Evolutionary conservation across 345 rosid genomes (phyloP), one percentile per base, ranked within the genome.

Genomic region (Reutealis trisperma): DNA sequence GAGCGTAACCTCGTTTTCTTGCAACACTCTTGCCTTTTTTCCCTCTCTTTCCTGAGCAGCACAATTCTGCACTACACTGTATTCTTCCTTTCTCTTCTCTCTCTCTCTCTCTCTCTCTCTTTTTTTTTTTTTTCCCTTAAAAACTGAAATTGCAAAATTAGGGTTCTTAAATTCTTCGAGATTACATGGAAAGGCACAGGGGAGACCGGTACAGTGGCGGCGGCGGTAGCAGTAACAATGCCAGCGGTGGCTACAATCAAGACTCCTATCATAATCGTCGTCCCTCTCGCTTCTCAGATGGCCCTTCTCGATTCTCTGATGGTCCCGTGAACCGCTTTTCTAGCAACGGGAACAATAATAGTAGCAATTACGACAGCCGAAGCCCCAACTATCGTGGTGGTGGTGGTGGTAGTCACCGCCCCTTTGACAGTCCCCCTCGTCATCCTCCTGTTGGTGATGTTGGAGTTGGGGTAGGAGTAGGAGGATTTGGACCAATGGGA

Each of bases 101-200:
- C n/a, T n/a, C n/a, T n/a, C n/a, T n/a, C n/a, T n/a, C n/a, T n/a
- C n/a, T n/a, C n/a, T n/a, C n/a, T n/a, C n/a, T n/a, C n/a, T n/a
- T n/a, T n/a, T n/a, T n/a, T n/a, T n/a, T n/a, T n/a, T n/a, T n/a
- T n/a, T n/a, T n/a, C n/a, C n/a, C n/a, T 3, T 42, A 9, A 24
- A 45, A 8, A 32, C 1, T 55, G 4, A 6, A 57, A 55, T 63
- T 32, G 61, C 80, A 85, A 83, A 79, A 24, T 79, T 85, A 75
- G 84, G 79, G 80, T 42, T 84, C 68, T 42, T 19, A 52, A 73
- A 1, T 47, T 42, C 51, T 64, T 54, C 1, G 83, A 85, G 82
- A 79, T n/a, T 34, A 22, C 6, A 81, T 96, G 99, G 98, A 96
- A 79, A 93, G 93, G 80, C 88, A 89, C 85, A 74, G 93, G 80